Base-by-base conservation (phyloP, 768 basidiomycete species). In the Lyophyllum shimeji region DNA sequence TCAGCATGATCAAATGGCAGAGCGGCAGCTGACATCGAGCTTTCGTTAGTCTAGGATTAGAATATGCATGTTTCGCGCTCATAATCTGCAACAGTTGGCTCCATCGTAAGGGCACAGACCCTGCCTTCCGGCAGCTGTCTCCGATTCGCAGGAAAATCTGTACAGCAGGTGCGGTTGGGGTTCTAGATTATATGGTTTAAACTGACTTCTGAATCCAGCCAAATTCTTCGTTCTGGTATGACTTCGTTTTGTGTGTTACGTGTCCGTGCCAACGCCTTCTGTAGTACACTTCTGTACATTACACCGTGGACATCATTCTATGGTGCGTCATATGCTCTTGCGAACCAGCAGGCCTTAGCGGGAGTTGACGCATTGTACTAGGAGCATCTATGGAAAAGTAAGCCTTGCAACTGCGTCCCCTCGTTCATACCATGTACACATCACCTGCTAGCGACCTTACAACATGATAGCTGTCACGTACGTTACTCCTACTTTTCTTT, bases 21-120 rank as follows among this genome's bases (percentile, higher is more conserved):
- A 3, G 27, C 12, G 46, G 7, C 15, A 11, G 25, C 29, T 46
- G 31, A 50, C 34, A n/a, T 15, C 27, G 8, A 27, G 31, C 3
- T 2, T 44, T 18, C 18, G n/a, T 33, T 29, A 64, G 63, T 39
- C 43, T 64, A 24, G 34, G 34, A 6, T 39, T 64, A 21, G 63
- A 64, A 46, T 62, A 47, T n/a, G 43, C 55, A 15, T 56, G 50
- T 21, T 62, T 65, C 53, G 49, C 17, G 13, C 56, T 65, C 17
- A 59, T 61, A 1, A 2, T 60, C 18, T 29, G 47, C 29, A 57
- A 55, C 31, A 45, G 60, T 18, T 48, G 27, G 13, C 48, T 53
- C n/a, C 25, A 65, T 46, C 39, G 51, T 45, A 39, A 21, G 9
- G 43, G 18, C 11, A 52, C 51, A 33, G 17, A 49, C 11, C 39